Evolutionary conservation across 2,329 filamentous ascomycete species (phyloP), one percentile per base, ranked within the genome.

Genomic region (Fusarium drepaniforme): DNA sequence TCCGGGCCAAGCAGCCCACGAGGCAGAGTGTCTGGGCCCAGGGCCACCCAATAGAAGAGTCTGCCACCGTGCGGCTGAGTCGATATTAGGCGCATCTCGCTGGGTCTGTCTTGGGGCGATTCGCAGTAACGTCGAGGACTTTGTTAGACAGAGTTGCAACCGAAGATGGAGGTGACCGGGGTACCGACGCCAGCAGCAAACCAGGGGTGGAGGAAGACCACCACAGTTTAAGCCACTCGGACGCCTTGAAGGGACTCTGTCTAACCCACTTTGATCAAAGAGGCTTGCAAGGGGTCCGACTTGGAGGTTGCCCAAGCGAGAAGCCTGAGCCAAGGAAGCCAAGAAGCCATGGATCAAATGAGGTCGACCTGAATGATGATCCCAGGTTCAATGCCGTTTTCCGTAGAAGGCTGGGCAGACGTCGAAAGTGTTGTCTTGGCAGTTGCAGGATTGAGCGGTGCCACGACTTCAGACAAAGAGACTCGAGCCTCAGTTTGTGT

Each of bases 61-160:
- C n/a, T 23, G 42, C 35, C 25, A 63, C 57, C 64, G 74, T 78
- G 77, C 77, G 77, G 77, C 77, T 78, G 77, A 78, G 70, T 60
- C 18, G 68, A 62, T 60, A 76, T 70, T 68, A 66, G 67, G 57
- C 59, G 61, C 53, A 71, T 68, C 66, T 60, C 13, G 56, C 42
- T 51, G 30, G 59, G 56, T 64, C 57, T 66, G 59, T 63, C 60
- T 68, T 67, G 37, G 58, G 25, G 58, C 18, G 18, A 21, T 44
- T 44, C 8, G n/a, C 44, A 59, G 72, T 51, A 70, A 67, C 37
- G 64, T 75, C 60, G 67, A 64, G 59, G 49, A 46, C 53, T 35
- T 35, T 35, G 49, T 75, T 57, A 58, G 61, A 73, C 51, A 66
- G 49, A 69, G 69, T 63, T 15, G 33, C 51, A 67, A 56, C 62